Percentiles rank a stretch among this genome's conserved stretches.
phyloP scores from a whole-genome alignment of 1,139 yeast genomes.

The Pichia sp. region DNA sequence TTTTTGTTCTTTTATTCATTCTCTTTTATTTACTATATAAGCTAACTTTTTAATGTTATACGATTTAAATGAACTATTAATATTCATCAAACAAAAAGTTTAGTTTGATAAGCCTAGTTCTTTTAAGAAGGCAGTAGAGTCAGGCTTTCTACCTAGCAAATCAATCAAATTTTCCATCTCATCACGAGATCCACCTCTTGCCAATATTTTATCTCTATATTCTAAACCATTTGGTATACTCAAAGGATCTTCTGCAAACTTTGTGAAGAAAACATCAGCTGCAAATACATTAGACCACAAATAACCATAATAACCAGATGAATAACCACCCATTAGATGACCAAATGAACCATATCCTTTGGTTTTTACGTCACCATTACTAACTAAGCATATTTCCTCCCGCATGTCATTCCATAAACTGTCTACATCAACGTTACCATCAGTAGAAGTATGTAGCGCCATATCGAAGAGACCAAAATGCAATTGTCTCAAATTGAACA shows the following conservation, averaged over 20 bases:
- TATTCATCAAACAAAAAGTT: neutral
- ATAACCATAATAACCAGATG: slow-evolving; percentile 82
- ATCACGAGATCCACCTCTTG: slow-evolving; percentile 67
- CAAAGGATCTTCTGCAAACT: slow-evolving; percentile 63
- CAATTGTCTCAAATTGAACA: slow-evolving; percentile 64
- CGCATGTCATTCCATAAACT: slow-evolving; percentile 59
- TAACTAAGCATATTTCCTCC: slow-evolving; percentile 48
- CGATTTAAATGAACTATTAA: neutral
- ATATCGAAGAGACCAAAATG: slow-evolving; percentile 75
- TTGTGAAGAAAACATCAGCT: slow-evolving; percentile 71
- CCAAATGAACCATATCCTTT: slow-evolving; percentile 74
- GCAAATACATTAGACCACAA: slow-evolving; percentile 83
- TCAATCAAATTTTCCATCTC: slow-evolving; percentile 57
- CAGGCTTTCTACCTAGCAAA: slow-evolving; percentile 70
- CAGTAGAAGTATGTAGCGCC: slow-evolving; percentile 51
- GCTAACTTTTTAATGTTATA: neutral
- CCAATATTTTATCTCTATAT: slow-evolving; percentile 64
- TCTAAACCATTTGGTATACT: slow-evolving; percentile 51
- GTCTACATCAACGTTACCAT: slow-evolving; percentile 40
- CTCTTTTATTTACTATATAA: neutral
- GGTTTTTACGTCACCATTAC: slow-evolving; percentile 46
- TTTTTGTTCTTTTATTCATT: neutral
- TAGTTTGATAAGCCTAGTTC: slow-evolving; percentile 43
- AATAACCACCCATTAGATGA: slow-evolving; percentile 80
- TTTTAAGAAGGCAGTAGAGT: slow-evolving; percentile 57